Base-by-base conservation (phyloP, 306 rosid species). In the Psophocarpus tetragonolobus region DNA sequence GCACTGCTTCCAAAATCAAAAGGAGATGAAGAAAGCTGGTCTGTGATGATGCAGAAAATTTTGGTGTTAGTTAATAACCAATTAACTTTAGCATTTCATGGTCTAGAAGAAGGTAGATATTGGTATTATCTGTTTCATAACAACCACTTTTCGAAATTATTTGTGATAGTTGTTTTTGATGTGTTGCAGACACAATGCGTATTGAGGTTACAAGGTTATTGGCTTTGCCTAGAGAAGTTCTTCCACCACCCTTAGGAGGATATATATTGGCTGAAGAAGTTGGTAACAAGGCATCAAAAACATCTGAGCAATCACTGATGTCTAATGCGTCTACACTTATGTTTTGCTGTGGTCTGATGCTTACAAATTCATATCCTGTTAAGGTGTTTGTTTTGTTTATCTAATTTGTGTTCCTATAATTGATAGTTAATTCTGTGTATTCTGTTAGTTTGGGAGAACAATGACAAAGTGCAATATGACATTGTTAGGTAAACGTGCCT, bases 21-120 rank as follows among this genome's bases (percentile, higher is more conserved):
- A 88, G 97, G 92, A 71, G 94, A 92, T 58, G 96, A 85, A 72
- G 97, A 84, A 66, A 92, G 94, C 87, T 96, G 97, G 99, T 86
- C 86, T 67, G 51, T 87, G 81, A 76, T 90, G 90, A 80, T 92
- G 82, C 90, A 84, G 84, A 96, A 90, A 77, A 72, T 92, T 39
- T 78, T 96, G 86, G 42, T 90, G 71, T 57, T 83, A 70, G 85
- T 96, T 57, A 86, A 86, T 68, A 71, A 78, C 74, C 96, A 87
- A 78, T 84, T 96, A 80, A 85, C 85, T 86, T 83, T 75, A 71
- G 81, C 84, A 73, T 90, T 96, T 86, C 94, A 88, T 81, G 97
- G 97, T 78, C 78, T 92, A 73, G 97, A 88, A 83, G 97, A 87
- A 86, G 98, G 98, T 96, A 86, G n/a, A 30, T 65, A 32, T 68